Base-by-base conservation (phyloP, 148 eudicot genomes). In the Simmondsia chinensis region DNA sequence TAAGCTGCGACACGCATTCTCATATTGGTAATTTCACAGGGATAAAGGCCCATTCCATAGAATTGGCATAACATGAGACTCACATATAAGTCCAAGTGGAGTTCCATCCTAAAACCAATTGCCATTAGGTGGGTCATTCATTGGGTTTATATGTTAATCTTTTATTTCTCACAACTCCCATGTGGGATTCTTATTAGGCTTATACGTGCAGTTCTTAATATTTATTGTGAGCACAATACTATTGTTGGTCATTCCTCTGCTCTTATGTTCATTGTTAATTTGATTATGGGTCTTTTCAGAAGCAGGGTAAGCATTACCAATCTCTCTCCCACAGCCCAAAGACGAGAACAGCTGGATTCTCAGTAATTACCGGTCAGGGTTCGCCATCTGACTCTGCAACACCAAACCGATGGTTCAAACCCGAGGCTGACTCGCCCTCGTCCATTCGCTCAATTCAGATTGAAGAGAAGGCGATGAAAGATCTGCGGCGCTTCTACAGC, bases 401-500 rank as follows among this genome's bases (percentile, higher is more conserved):
- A 10, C 47, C 53, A 42, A 85, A 61, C 64, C 76, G 88, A 54
- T 91, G 97, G 97, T 91, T 71, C 69, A 91, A 76, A 48, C 97
- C 95, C 0, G 97, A 91, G 55, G 56, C 65, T 21, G 88, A 85
- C 23, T 39, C 81, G 13, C 76, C 94, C 26, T 91, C 97, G 11
- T 74, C 95, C 9, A 56, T 91, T 32, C 97, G 94, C 33, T 82
- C 88, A 6, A 91, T 91, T 50, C 97, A 91, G 68, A 85, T 79
- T 4, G 97, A 85, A 75, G 97, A 85, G 52, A 85, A 47, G 77
- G 97, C 97, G 9, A 82, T 91, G 39, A 91, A 91, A 64, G 97
- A 91, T 56, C 79, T 91, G 26, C 79, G 54, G 63, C 94, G 97
- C 43, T 82, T 85, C 39, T 91, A 91, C 75, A 82, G 77, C 79